Conservation (phyloP, 2,329 filamentous ascomycete species). For the Monilinia polystroma region DNA sequence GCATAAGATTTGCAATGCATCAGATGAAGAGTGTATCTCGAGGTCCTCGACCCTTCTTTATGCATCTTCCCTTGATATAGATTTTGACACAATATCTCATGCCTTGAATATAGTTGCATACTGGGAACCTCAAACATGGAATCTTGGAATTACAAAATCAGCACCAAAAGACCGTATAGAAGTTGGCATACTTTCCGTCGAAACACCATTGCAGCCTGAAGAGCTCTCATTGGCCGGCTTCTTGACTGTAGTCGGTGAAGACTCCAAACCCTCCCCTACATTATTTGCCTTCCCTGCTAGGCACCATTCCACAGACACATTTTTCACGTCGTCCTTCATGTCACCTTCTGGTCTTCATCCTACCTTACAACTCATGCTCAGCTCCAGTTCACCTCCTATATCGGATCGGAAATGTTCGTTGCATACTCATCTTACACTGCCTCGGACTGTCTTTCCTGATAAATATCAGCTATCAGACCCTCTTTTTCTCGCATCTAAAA, state of each 20-base stretch:
- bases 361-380: conserved; percentile 67
- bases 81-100: conserved; percentile 69
- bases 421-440: conserved; percentile 80
- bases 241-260: conserved; percentile 74
- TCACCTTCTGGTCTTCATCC: conserved; percentile 80
- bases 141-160: conserved; percentile 34
- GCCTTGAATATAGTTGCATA: conserved; percentile 63
- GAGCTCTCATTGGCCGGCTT: conserved; percentile 78
- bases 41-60: conserved; percentile 48
- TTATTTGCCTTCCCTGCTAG: conserved; percentile 82
- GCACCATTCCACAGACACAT: conserved; percentile 59
- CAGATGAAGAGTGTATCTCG: conserved; percentile 50
- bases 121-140: conserved; percentile 51
- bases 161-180: conserved; percentile 61
- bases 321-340: conserved; percentile 65
- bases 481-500: conserved; percentile 78
- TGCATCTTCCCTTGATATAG: conserved; percentile 71
- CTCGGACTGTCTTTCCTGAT: conserved; percentile 79
- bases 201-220: conserved; percentile 63
- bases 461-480: conserved; percentile 77
- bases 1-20: conserved; percentile 50
- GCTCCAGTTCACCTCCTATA: conserved; percentile 50
- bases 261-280: conserved; percentile 68
- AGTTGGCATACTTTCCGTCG: conserved; percentile 72
- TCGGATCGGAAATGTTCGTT: conserved; percentile 62